A percentile compares a stretch with the other conserved stretches of the same genome.
phyloP scores from a whole-genome alignment of 495 filamentous ascomycete species.

The Thermochaetoides thermophila region DNA sequence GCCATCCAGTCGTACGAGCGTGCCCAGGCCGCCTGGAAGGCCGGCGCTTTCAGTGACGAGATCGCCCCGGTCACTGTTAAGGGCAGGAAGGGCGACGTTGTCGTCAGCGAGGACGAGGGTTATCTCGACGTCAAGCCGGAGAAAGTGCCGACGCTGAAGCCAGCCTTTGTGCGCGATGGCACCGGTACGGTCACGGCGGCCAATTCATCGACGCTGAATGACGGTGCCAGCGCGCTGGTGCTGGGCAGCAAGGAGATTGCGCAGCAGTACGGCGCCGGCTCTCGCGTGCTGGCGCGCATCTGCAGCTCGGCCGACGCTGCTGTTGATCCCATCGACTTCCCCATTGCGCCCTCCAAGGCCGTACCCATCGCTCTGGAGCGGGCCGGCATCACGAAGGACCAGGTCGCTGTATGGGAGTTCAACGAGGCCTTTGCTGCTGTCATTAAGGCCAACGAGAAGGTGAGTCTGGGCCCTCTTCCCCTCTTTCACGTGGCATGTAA shows the following conservation, averaged over 20 bases:
- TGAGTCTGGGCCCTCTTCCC: constrained; percentile 18
- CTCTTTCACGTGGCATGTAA: constrained; percentile 1
- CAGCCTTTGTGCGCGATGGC: constrained; percentile 73
- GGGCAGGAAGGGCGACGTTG: constrained; percentile 64
- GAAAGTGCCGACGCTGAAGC: constrained; percentile 74
- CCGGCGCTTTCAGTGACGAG: constrained; percentile 67
- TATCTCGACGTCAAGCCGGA: constrained; percentile 72
- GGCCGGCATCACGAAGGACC: constrained; percentile 75
- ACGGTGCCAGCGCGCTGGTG: constrained; percentile 86
- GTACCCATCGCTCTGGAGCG: constrained; percentile 80
- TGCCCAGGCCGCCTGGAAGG: constrained; percentile 79
- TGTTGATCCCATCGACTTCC: constrained; percentile 89
- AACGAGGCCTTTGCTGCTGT: constrained; percentile 97
- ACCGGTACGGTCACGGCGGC: constrained; percentile 88
- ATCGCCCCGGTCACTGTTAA: constrained; percentile 75
- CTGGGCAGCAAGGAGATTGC: constrained; percentile 64
- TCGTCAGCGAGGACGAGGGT: constrained; percentile 73
- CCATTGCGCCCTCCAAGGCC: constrained; percentile 79
- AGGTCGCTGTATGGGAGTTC: constrained; percentile 92
- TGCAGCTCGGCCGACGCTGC: constrained; percentile 81
- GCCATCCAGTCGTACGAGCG: constrained; percentile 77
- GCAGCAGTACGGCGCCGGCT: constrained; percentile 53
- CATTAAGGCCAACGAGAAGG: constrained; percentile 88
- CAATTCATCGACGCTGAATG: constrained; percentile 83
- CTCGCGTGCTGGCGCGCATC: constrained; percentile 70